phyloP scores from a whole-genome alignment of 805 yeast genomes.

The Pichia pseudocactophila region DNA sequence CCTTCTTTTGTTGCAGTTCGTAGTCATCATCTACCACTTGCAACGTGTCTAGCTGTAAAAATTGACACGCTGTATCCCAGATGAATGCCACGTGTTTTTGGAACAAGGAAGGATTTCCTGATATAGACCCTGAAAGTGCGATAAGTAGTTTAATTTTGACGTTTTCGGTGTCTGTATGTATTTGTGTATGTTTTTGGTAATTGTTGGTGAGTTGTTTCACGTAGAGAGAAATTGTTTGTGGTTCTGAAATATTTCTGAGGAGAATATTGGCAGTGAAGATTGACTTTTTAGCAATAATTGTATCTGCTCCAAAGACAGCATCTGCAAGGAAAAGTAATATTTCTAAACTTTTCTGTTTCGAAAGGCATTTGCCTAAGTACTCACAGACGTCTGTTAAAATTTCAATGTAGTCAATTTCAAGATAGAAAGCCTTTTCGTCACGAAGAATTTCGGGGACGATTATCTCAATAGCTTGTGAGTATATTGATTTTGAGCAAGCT shows the following conservation, averaged over 20 bases:
- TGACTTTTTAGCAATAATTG: slow-evolving; percentile 38
- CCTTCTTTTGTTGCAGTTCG: slow-evolving; percentile 25
- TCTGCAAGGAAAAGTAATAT: slow-evolving; percentile 26
- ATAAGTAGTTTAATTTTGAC: slow-evolving; percentile 1
- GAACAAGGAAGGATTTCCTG: slow-evolving; percentile 22
- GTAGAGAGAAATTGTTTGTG: neutral
- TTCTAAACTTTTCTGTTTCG: slow-evolving; percentile 15
- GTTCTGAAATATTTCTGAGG: slow-evolving; percentile 18
- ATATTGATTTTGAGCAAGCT: slow-evolving; percentile 16
- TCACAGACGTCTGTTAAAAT: slow-evolving; percentile 47
- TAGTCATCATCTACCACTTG: slow-evolving; percentile 20
- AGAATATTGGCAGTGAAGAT: slow-evolving; percentile 32
- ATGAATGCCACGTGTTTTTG: slow-evolving; percentile 10
- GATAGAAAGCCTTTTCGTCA: slow-evolving; percentile 19
- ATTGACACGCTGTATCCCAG: slow-evolving; percentile 10
- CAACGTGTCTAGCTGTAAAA: too few relatives aligned
- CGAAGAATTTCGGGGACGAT: slow-evolving; percentile 29
- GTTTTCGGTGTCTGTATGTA: slow-evolving; percentile 4
- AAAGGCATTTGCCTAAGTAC: slow-evolving; percentile 30
- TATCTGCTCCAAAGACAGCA: slow-evolving; percentile 32
- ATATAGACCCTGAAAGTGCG: slow-evolving; percentile 15
- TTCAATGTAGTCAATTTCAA: slow-evolving; percentile 50
- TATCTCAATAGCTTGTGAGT: slow-evolving; percentile 25
- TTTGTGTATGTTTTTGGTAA: neutral
- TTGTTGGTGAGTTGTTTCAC: too few relatives aligned